Evolutionary conservation across 73 alveolate species (phyloP), one percentile per base, ranked within the genome.

Genomic region (Paramecium biaurelia): DNA sequence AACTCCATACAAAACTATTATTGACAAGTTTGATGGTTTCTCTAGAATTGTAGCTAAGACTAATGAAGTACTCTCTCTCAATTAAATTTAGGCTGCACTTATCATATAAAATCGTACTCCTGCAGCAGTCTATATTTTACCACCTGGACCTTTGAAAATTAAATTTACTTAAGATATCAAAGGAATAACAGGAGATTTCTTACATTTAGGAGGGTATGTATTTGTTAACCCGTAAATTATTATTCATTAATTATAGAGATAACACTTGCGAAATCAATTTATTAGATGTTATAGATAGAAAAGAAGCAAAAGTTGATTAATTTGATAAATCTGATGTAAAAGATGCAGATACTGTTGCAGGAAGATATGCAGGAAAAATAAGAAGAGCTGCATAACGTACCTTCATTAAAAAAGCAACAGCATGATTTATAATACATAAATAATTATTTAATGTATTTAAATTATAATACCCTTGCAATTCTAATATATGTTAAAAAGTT

Each of bases 341-440:
- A 53, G 94, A 89, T 70, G 85, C 74, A 41, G 94, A 89, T 72
- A 89, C 94, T 18, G 85, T 89, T 57, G 94, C 94, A 23, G 94
- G 94, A 41, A 89, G 87, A 49, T 89, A 70, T 26, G 94, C 90
- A 41, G 85, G 88, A 23, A 89, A 89, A 56, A 37, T 82, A 42
- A 89, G 94, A 49, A 89, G 87, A 82, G 57, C 82, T 41, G 47
- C 94, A 8, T 41, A 70, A 57, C 70, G 94, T 57, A 45, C 74
- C 6, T 89, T 89, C 34, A 89, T 82, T 34, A 89, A 89, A 67
- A 57, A 76, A 30, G 87, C 94, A 7, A 89, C 94, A 47, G 37
- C 79, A n/a, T 89, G 94, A 89, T 89, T 35, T 41, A 26, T 70
- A 59, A 57, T 8, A n/a, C 45, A 63, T 47, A 86, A 58, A 86